Evolutionary conservation across 106 monocot genomes (phyloP).

Genomic region (Allium sativum): DNA sequence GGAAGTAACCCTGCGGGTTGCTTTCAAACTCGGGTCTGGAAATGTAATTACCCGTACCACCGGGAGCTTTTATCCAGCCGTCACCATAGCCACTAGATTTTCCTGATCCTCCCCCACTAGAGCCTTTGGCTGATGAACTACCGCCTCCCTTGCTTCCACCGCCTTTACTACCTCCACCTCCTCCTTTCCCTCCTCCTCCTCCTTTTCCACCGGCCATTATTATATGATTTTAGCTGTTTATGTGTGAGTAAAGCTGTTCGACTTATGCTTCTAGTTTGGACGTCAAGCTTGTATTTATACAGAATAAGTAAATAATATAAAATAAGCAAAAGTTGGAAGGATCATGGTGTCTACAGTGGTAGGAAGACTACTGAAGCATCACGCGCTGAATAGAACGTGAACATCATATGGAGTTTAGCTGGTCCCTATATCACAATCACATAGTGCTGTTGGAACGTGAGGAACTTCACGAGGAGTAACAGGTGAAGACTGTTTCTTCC

Average conservation of each 20-base stretch:
- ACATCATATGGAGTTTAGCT: no score
- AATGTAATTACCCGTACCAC: conserved; percentile 8
- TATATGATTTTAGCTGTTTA: background rate
- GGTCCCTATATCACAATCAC: no score
- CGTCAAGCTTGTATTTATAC: background rate
- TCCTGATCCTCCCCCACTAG: no score
- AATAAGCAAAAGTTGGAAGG: no score
- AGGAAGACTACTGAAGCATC: no score
- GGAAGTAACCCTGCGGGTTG: conserved; percentile 26
- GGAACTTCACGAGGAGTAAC: no score
- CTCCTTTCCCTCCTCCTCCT: background rate
- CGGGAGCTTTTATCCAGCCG: conserved; percentile 13
- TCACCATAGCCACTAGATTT: conserved; percentile 1
- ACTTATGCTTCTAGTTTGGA: background rate
- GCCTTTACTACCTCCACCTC: background rate
- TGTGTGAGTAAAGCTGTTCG: no score
- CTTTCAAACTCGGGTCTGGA: conserved; percentile 18
- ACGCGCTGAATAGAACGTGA: no score
- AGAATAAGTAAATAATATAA: background rate
- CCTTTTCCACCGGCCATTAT: background rate
- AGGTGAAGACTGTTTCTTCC: no score
- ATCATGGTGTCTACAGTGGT: no score
- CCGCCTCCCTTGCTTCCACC: background rate
- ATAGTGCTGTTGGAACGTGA: no score
- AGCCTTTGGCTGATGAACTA: no score